Percentiles rank a stretch among this genome's conserved stretches.
Conservation (phyloP, 192 early-diverging fungal genomes). For the Entomortierella lignicola region DNA sequence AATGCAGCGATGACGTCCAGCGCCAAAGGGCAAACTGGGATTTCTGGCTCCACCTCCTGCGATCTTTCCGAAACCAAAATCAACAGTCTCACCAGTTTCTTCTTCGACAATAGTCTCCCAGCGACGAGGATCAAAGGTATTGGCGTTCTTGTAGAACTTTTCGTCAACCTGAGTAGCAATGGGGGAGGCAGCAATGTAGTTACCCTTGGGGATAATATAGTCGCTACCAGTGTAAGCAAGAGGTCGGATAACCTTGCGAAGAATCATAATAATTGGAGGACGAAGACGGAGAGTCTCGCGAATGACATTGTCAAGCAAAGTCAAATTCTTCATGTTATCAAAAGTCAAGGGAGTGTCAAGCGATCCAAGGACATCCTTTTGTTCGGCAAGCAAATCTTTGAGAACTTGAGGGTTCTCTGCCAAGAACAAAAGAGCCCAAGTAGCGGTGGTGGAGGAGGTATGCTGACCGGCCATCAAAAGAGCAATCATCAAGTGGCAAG, state of each 20-base stretch:
- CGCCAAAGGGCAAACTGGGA: conserved; percentile 96
- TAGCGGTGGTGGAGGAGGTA: conserved; percentile 90
- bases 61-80: conserved; percentile 83
- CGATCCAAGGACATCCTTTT: conserved; percentile 68
- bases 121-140: conserved; percentile 83
- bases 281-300: conserved; percentile 95
- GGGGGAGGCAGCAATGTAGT: conserved; percentile 88
- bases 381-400: conserved; percentile 80
- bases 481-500: conserved; percentile 98
- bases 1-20: conserved; percentile 97
- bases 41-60: conserved; percentile 72
- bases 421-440: conserved; percentile 92
- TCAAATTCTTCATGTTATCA: conserved; percentile 82
- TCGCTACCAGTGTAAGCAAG: conserved; percentile 78
- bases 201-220: conserved; percentile 89
- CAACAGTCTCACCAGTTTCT: conserved; percentile 65
- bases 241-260: conserved; percentile 89
- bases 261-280: conserved; percentile 92
- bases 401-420: conserved; percentile 80
- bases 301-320: conserved; percentile 83
- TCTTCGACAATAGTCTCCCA: conserved; percentile 75
- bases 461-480: conserved; percentile 98
- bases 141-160: conserved; percentile 82
- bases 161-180: conserved; percentile 86
- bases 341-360: conserved; percentile 67